A percentile compares a stretch with the other conserved stretches of the same genome.
Evolutionary conservation across 495 filamentous ascomycete species (phyloP).

Genomic region (Aspergillus taichungensis): DNA sequence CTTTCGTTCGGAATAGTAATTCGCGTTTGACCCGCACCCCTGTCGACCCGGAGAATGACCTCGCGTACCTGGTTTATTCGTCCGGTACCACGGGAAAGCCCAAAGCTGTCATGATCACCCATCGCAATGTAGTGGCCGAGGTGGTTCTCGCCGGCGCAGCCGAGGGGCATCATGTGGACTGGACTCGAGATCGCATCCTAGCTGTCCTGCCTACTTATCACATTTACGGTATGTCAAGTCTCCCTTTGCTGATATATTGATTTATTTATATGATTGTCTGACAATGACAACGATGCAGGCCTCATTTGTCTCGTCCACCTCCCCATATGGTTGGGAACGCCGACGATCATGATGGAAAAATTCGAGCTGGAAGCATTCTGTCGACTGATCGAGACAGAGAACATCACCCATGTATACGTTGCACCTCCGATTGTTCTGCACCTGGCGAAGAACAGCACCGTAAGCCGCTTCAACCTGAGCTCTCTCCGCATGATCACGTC

Average conservation of each 20-base stretch:
- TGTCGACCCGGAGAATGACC: constrained; percentile 23
- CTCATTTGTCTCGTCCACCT: constrained; percentile 43
- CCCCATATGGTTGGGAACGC: constrained; percentile 48
- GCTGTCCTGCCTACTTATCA: constrained; percentile 78
- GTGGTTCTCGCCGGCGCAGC: constrained; percentile 35
- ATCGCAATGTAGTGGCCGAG: constrained; percentile 64
- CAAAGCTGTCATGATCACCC: constrained; percentile 67
- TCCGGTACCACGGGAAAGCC: constrained; percentile 72
- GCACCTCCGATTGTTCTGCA: constrained; percentile 67
- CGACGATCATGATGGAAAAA: constrained; percentile 55
- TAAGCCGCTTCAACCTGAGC: constrained; percentile 59
- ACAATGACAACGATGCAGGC: neutral
- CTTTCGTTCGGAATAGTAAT: no score
- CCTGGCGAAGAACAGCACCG: constrained; percentile 55
- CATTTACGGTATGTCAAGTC: constrained; percentile 55
- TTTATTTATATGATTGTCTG: no score
- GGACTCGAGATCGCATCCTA: constrained; percentile 51
- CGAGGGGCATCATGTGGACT: constrained; percentile 44
- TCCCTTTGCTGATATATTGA: no score
- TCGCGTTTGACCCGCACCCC: constrained; percentile 41
- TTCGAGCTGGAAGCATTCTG: constrained; percentile 66
- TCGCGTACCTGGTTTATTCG: constrained; percentile 62
- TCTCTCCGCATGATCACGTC: constrained; percentile 63
- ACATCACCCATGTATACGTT: constrained; percentile 59
- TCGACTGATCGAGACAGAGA: constrained; percentile 49